Evolutionary conservation across 2,329 filamentous ascomycete genomes (phyloP).

Genomic region (Aspergillus ochraceoroseus): DNA sequence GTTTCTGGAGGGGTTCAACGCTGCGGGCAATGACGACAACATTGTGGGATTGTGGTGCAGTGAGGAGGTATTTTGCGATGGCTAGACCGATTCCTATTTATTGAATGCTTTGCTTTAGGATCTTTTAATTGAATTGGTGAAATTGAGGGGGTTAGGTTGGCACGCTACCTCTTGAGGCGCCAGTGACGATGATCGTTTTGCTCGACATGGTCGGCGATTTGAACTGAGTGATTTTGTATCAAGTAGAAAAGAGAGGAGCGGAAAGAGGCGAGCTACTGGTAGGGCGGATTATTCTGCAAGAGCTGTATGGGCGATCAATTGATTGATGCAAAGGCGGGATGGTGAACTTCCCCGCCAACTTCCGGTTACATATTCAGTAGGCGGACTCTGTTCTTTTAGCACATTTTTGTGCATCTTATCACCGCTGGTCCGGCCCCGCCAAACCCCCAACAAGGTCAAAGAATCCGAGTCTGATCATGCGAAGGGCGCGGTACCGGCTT

Average conservation of each 20-base stretch:
- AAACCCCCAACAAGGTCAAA: not conserved
- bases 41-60: conserved; percentile 47
- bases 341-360: not conserved
- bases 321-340: too few species aligned
- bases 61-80: conserved; percentile 56
- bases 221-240: not conserved
- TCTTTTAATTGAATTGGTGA: not conserved
- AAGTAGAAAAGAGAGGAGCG: not conserved
- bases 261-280: too few species aligned
- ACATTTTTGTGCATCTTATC: not conserved
- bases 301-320: too few species aligned
- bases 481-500: conserved; percentile 4
- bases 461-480: conserved; percentile 2
- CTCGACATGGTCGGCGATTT: conserved; percentile 41
- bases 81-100: conserved; percentile 56
- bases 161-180: conserved; percentile 55
- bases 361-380: too few species aligned
- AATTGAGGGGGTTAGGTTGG: not conserved
- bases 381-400: not conserved
- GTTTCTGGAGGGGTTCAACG: conserved; percentile 49
- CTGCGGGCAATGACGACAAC: conserved; percentile 57
- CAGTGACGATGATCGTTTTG: conserved; percentile 67
- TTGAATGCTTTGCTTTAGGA: too few species aligned
- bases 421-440: not conserved
- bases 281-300: too few species aligned